Evolutionary conservation across 1,284 basidiomycete species (phyloP).

Genomic region (Ustilago loliicola): DNA sequence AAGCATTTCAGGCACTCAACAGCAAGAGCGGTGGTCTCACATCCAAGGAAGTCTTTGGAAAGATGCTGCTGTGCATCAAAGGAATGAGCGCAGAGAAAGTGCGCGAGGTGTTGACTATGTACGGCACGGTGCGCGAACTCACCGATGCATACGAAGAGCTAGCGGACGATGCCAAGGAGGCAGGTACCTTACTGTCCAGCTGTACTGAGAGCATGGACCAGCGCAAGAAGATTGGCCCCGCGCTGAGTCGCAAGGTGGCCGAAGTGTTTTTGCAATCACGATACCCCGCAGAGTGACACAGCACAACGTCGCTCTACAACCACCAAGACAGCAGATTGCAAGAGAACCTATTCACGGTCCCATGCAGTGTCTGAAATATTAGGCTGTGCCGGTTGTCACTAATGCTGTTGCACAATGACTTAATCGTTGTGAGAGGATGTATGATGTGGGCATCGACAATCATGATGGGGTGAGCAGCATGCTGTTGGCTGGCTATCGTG

Average conservation of each 20-base stretch:
- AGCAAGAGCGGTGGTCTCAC: slow-evolving; percentile 73
- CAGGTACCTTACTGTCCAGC: slow-evolving; percentile 26
- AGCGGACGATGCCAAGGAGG: slow-evolving; percentile 22
- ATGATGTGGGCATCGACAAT: too few relatives aligned
- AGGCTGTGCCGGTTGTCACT: too few relatives aligned
- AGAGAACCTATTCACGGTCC: too few relatives aligned
- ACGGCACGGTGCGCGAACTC: slow-evolving; percentile 72
- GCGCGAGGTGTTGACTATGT: slow-evolving; percentile 72
- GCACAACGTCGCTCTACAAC: neutral
- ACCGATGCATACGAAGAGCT: slow-evolving; percentile 70
- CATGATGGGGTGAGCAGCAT: neutral
- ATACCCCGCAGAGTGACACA: slow-evolving; percentile 23
- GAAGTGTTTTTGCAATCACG: slow-evolving; percentile 36
- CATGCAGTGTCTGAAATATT: too few relatives aligned
- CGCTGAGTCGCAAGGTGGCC: slow-evolving; percentile 48
- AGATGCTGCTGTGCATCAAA: slow-evolving; percentile 74
- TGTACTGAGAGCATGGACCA: slow-evolving; percentile 41
- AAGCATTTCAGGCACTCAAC: slow-evolving; percentile 73
- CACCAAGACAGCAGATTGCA: neutral
- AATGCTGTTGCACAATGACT: too few relatives aligned
- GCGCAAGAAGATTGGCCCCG: slow-evolving; percentile 51
- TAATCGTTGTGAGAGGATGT: too few relatives aligned
- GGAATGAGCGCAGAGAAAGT: slow-evolving; percentile 75
- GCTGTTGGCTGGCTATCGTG: slow-evolving; percentile 20
- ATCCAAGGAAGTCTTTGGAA: slow-evolving; percentile 72